These are phyloP conservation scores for Neopestalotiopsis sp. DNA, from an alignment of 2,329 filamentous ascomycete species.

Conservation along the genomic window DNA sequence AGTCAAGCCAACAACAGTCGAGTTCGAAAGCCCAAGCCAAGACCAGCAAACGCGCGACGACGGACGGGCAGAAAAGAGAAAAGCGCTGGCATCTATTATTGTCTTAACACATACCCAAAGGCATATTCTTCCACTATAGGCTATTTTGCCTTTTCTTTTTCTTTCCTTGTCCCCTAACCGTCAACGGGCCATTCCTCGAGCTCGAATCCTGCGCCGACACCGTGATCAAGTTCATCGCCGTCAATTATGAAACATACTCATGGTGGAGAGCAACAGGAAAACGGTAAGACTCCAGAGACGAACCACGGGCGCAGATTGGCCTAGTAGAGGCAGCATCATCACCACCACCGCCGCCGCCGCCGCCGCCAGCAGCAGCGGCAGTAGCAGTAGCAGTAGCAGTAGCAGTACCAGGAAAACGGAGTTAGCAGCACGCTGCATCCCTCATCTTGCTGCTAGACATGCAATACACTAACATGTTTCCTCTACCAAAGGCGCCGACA, in stretches of 20 bases:
- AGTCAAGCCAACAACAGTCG: constrained; percentile 6
- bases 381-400: not conserved
- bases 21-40: constrained; percentile 1
- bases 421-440: not conserved
- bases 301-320: not conserved
- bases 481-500: constrained; percentile 44
- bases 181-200: not conserved
- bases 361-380: not conserved
- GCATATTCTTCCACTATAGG: constrained; percentile 1
- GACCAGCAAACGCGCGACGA: not conserved
- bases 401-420: not conserved
- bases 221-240: constrained; percentile 19
- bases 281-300: constrained; percentile 42
- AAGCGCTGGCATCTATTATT: too few relatives aligned
- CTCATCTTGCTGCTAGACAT: not conserved
- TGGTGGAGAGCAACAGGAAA: constrained; percentile 45
- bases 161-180: not conserved
- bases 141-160: not conserved
- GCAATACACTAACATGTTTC: constrained; percentile 17
- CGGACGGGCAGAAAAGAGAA: not conserved
- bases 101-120: not conserved
- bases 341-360: not conserved
- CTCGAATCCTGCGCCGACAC: constrained; percentile 7
- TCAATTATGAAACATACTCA: constrained; percentile 53
- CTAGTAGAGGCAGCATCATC: not conserved